These are phyloP conservation scores for Dimargaris cristalligena DNA, from an alignment of 192 early-diverging fungal species.

Conservation along the genomic window DNA sequence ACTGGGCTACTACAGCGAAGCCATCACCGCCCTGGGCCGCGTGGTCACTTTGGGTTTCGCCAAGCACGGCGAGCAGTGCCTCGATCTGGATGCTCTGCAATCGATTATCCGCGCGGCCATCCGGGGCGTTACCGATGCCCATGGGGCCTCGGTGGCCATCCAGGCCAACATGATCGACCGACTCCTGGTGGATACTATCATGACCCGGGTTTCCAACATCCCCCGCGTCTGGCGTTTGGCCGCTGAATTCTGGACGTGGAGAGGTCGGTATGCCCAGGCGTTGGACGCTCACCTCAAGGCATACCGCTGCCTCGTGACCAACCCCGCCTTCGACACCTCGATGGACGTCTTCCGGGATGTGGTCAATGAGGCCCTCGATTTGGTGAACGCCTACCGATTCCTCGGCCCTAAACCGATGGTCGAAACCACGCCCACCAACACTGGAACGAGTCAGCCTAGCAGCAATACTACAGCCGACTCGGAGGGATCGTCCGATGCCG, in stretches of 20 bases:
- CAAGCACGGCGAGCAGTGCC: constrained; percentile 42
- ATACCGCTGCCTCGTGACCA: constrained; percentile 62
- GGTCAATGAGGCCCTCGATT: constrained; percentile 48
- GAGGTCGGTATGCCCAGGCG: constrained; percentile 37
- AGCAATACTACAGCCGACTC: no score
- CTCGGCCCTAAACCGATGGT: constrained; percentile 40
- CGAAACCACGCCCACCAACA: constrained; percentile 14
- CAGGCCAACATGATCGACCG: constrained; percentile 35
- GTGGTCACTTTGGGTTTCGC: constrained; percentile 62
- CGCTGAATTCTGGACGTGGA: constrained; percentile 59
- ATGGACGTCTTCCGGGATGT: constrained; percentile 50
- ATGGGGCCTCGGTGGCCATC: constrained; percentile 15
- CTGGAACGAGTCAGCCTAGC: no score
- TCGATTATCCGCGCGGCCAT: constrained; percentile 51
- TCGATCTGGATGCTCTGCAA: constrained; percentile 69
- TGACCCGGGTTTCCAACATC: constrained; percentile 51
- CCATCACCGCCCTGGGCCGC: constrained; percentile 69
- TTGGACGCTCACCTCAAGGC: constrained; percentile 72
- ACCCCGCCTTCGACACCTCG: constrained; percentile 57
- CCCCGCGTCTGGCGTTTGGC: constrained; percentile 59
- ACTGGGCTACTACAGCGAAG: constrained; percentile 59
- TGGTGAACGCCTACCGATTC: constrained; percentile 63
- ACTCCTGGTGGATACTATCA: constrained; percentile 52
- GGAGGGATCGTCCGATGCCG: no score
- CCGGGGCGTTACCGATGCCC: constrained; percentile 8